These are phyloP conservation scores for Tetrapisispora iriomotensis DNA, from an alignment of 805 yeast species.

Conservation along the genomic window DNA sequence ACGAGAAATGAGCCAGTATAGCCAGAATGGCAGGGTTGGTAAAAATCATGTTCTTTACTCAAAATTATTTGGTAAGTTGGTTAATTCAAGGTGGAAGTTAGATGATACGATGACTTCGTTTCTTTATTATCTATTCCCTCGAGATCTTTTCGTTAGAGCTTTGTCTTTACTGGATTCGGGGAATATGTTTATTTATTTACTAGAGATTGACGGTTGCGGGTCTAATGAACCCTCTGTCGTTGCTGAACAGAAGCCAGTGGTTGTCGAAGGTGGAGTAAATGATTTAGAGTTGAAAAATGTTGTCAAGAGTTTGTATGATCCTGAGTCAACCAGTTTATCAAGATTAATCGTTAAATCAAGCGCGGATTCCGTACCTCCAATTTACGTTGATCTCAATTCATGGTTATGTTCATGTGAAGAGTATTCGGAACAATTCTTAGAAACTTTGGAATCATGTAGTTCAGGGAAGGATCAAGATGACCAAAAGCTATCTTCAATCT, in stretches of 20 bases:
- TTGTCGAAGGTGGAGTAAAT: neutral
- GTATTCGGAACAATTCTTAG: conserved; percentile 15
- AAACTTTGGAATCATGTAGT: conserved; percentile 3
- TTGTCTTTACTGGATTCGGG: conserved; percentile 27
- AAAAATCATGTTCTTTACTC: conserved; percentile 16
- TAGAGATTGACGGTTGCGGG: conserved; percentile 9
- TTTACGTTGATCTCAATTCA: conserved; percentile 22
- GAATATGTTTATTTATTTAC: conserved; percentile 26
- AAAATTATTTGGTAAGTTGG: conserved; percentile 14
- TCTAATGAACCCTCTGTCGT: too few species aligned
- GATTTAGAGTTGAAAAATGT: neutral
- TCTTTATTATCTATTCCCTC: conserved; percentile 25
- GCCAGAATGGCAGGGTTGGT: neutral
- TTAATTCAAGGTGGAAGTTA: conserved; percentile 15
- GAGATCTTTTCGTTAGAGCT: conserved; percentile 27
- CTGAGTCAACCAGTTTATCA: conserved; percentile 5
- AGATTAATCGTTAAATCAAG: conserved; percentile 20
- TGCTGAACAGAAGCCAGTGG: neutral
- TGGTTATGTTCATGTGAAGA: conserved; percentile 31
- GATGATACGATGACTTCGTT: conserved; percentile 25
- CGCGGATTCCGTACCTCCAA: conserved; percentile 12
- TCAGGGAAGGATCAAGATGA: neutral
- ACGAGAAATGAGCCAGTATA: too few species aligned
- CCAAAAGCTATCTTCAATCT: conserved; percentile 1
- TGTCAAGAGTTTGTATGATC: conserved; percentile 8